Conservation (phyloP, 73 alveolate species). For the Tetrahymena thermophila region DNA sequence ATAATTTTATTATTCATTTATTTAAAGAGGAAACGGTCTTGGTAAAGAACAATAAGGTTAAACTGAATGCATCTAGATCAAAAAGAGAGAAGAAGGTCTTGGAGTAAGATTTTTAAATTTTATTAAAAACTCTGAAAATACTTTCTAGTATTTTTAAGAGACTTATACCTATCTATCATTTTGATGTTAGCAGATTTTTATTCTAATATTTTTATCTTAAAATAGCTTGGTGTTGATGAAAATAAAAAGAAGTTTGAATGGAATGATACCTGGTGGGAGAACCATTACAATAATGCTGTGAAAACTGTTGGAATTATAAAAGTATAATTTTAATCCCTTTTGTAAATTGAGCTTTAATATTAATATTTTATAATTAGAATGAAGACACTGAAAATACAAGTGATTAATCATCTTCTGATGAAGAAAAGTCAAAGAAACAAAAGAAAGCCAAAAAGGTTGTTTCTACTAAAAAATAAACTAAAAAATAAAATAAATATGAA, state of each 20-base stretch:
- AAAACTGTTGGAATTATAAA: neutral
- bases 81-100: neutral
- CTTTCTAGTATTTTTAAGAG: neutral
- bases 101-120: neutral
- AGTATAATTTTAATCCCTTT: neutral
- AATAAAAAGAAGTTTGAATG: neutral
- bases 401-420: neutral
- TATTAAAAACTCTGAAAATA: neutral
- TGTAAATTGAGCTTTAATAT: neutral
- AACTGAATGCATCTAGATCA: neutral
- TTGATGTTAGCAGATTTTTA: neutral
- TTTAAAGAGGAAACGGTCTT: neutral
- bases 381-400: neutral
- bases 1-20: neutral
- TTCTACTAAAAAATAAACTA: neutral
- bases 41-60: neutral
- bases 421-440: neutral
- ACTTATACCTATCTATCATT: neutral
- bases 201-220: neutral
- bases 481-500: neutral
- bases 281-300: neutral
- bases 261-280: slow-evolving; percentile 3
- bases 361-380: neutral
- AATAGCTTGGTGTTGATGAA: neutral
- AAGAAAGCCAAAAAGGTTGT: neutral